Conservation (phyloP, 805 yeast species). For the Jamesozyma rosinii region DNA sequence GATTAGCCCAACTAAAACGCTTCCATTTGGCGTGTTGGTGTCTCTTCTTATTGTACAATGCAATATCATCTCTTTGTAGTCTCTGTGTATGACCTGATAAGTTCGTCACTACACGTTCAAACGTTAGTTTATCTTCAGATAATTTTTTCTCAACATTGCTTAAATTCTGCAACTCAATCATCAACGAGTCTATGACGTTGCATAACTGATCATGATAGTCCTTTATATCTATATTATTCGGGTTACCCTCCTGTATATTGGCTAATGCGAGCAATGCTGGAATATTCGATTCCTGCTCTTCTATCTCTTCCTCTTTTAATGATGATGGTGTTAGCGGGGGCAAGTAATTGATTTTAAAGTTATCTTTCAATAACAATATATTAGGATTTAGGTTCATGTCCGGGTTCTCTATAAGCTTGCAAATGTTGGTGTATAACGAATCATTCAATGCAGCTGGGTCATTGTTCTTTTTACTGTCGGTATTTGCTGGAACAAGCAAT, state of each 20-base stretch:
- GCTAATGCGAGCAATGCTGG: slow-evolving; percentile 11
- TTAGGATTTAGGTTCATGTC: background rate
- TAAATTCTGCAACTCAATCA: slow-evolving; percentile 29
- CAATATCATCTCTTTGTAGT: slow-evolving; percentile 44
- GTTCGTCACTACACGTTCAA: slow-evolving; percentile 82
- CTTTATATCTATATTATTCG: slow-evolving; percentile 6
- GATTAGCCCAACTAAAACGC: slow-evolving; percentile 8
- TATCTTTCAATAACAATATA: slow-evolving; percentile 12
- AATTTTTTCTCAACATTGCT: slow-evolving; percentile 38
- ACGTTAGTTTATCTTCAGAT: slow-evolving; percentile 59
- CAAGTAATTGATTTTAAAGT: slow-evolving; percentile 13
- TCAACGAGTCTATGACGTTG: slow-evolving; percentile 19
- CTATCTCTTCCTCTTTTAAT: slow-evolving; percentile 10
- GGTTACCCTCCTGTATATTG: slow-evolving; percentile 1
- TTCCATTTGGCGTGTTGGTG: slow-evolving; percentile 10
- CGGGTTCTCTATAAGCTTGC: slow-evolving; percentile 2
- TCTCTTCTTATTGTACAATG: slow-evolving; percentile 30
- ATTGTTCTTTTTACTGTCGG: background rate
- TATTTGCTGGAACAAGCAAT: background rate
- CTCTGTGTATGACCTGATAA: slow-evolving; percentile 86
- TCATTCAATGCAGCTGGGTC: slow-evolving; percentile 12
- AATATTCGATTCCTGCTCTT: slow-evolving; percentile 12
- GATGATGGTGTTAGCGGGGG: slow-evolving; percentile 14
- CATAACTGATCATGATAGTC: slow-evolving; percentile 24
- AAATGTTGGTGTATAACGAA: slow-evolving; percentile 11